phyloP scores from a whole-genome alignment of 1,284 basidiomycete species.

The Malassezia slooffiae region DNA sequence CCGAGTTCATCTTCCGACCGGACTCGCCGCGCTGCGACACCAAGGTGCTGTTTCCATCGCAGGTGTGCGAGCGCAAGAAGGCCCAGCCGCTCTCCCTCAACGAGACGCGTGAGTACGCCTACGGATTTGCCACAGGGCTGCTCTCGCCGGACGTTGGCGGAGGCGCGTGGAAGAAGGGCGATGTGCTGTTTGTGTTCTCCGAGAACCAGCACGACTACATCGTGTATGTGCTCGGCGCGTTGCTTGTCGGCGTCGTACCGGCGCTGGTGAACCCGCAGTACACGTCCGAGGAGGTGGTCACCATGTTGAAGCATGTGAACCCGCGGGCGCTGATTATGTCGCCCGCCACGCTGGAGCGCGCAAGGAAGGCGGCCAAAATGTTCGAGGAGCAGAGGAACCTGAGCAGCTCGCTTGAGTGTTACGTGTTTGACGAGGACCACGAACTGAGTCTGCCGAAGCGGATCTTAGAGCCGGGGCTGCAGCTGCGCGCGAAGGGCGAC shows the following conservation, averaged over 20 bases:
- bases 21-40: conserved; percentile 17
- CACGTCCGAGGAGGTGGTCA: conserved; percentile 31
- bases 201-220: conserved; percentile 42
- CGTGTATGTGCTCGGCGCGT: conserved; percentile 28
- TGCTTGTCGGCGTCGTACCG: conserved; percentile 33
- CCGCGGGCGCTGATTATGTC: conserved; percentile 30
- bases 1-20: conserved; percentile 29
- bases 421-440: conserved; percentile 33
- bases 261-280: conserved; percentile 43
- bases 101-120: conserved; percentile 25
- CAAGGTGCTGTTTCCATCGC: conserved; percentile 24
- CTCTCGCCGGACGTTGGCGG: conserved; percentile 20
- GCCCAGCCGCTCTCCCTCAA: conserved; percentile 23
- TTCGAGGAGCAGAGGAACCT: conserved; percentile 19
- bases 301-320: conserved; percentile 32
- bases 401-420: conserved; percentile 15
- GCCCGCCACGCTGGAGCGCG: conserved; percentile 14
- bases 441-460: conserved; percentile 19
- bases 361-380: conserved; percentile 18
- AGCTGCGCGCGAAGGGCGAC: conserved; percentile 17
- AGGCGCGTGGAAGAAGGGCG: conserved; percentile 25
- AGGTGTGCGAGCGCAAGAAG: conserved; percentile 17
- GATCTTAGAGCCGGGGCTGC: conserved; percentile 17
- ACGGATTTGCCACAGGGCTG: conserved; percentile 25
- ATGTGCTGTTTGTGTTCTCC: conserved; percentile 32